Evolutionary conservation across 352 stramenopile genomes (phyloP).

Genomic region (Peronosclerospora sorghi): DNA sequence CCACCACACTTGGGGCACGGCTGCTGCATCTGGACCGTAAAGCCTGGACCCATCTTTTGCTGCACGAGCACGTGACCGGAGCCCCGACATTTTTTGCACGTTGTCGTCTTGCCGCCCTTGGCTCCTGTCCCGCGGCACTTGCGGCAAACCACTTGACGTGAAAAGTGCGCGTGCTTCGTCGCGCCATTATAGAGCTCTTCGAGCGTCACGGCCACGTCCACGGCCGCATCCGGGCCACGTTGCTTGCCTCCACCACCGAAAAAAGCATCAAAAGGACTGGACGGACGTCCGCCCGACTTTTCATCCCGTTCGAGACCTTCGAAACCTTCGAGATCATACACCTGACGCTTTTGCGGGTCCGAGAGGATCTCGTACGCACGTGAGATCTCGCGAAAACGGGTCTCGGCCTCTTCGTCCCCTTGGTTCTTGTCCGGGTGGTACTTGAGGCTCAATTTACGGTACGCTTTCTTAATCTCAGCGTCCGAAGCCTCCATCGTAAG

Average conservation of each 20-base stretch:
- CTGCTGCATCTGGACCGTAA: conserved; percentile 87
- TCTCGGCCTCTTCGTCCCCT: conserved; percentile 63
- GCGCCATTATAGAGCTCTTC: conserved; percentile 83
- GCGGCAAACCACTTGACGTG: conserved; percentile 71
- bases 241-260: conserved; percentile 67
- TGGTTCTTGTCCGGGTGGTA: conserved; percentile 92
- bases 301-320: conserved; percentile 75
- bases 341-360: conserved; percentile 80
- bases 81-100: conserved; percentile 64
- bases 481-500: conserved; percentile 75
- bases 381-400: conserved; percentile 86
- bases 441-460: conserved; percentile 91
- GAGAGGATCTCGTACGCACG: conserved; percentile 88
- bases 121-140: conserved; percentile 75
- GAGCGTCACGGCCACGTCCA: conserved; percentile 70
- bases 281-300: conserved; percentile 30
- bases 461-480: conserved; percentile 92
- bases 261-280: conserved; percentile 71
- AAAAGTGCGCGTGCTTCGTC: conserved; percentile 58
- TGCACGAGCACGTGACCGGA: conserved; percentile 67
- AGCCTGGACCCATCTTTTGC: conserved; percentile 72
- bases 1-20: conserved; percentile 70
- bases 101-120: conserved; percentile 73
- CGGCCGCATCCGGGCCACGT: conserved; percentile 57
- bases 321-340: conserved; percentile 89